Percentiles rank a stretch among this genome's conserved stretches.
Evolutionary conservation across 164 flowering plant species (phyloP).

Genomic region (Vitis rupestris): DNA sequence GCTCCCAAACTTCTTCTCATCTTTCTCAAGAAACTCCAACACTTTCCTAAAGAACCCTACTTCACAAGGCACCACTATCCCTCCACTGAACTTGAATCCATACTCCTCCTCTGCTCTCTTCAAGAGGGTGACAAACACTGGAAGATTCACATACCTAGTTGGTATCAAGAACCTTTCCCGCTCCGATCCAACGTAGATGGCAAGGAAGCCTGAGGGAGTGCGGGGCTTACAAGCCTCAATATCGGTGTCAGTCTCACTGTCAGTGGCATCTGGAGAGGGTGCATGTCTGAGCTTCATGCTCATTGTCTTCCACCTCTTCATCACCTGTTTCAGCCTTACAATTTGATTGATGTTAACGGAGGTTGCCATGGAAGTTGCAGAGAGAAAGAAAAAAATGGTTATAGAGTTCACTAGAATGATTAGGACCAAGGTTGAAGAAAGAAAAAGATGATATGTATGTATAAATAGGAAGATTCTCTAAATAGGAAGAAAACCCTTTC

Average conservation of each 20-base stretch:
- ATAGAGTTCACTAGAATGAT: too few relatives aligned
- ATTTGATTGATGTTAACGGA: not conserved
- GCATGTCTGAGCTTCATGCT: not conserved
- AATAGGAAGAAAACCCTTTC: too few relatives aligned
- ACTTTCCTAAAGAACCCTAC: slow-evolving; percentile 33
- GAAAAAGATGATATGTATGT: too few relatives aligned
- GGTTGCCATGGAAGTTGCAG: not conserved
- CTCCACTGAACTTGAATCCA: slow-evolving; percentile 31
- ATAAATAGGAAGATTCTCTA: too few relatives aligned
- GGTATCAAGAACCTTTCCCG: slow-evolving; percentile 39
- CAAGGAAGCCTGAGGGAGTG: slow-evolving; percentile 26
- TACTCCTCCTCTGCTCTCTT: slow-evolving; percentile 38
- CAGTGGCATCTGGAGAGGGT: not conserved
- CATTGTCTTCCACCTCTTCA: not conserved
- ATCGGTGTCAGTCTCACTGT: too few relatives aligned
- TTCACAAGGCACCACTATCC: slow-evolving; percentile 37
- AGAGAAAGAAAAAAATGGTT: not conserved
- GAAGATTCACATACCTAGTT: slow-evolving; percentile 32
- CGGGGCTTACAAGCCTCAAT: not conserved
- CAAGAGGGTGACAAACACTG: slow-evolving; percentile 28
- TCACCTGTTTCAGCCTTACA: not conserved
- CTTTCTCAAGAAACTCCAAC: slow-evolving; percentile 24
- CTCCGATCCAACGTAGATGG: slow-evolving; percentile 40
- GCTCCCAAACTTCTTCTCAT: slow-evolving; percentile 25
- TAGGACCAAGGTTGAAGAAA: too few relatives aligned